Evolutionary conservation across 1,284 basidiomycete species (phyloP), one percentile per base, ranked within the genome.

Genomic region (Flammula alnicola): DNA sequence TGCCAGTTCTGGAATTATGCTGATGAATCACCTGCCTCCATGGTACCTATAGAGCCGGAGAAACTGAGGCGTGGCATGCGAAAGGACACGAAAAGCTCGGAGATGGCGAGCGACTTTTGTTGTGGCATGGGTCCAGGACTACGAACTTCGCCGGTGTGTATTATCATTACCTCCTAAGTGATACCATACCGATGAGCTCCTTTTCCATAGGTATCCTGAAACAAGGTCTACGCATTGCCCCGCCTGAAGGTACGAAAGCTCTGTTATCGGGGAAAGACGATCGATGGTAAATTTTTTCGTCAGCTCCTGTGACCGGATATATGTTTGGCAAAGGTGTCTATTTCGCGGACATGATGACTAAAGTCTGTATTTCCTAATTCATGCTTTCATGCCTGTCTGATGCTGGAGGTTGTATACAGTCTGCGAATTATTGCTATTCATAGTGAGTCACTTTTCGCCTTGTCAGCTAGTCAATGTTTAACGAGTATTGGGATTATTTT

Each of bases 261-360:
- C 11, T 27, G 12, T 42, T 12, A 19, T 27, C 11, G 20, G 12
- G 8, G 14, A 7, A 8, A 27, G 5, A 9, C 6, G 6, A 19
- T 26, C 5, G 17, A 43, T 22, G 23, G n/a, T 49, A 26, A 49
- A 16, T 9, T 11, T 17, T 17, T 4, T 23, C n/a, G n/a, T 11
- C 35, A 49, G 49, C 49, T 5, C 49, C 49, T 29, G 43, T 45
- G 2, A 40, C 44, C 23, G 49, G 49, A 37, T 51, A 51, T 23
- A 51, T 51, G 49, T 51, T 51, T 32, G 49, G 49, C 11, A 51
- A 51, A 40, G 49, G 49, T 30, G 49, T 51, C 25, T 51, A 51
- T 31, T 51, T 51, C 14, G 49, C 49, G 9, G 49, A 51, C 29
- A 51, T 51, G 49, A 46, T 51, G 49, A 41, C 29, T 16, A 51